Conservation (phyloP, 2,329 filamentous ascomycete species). For the Metarhizium album region DNA sequence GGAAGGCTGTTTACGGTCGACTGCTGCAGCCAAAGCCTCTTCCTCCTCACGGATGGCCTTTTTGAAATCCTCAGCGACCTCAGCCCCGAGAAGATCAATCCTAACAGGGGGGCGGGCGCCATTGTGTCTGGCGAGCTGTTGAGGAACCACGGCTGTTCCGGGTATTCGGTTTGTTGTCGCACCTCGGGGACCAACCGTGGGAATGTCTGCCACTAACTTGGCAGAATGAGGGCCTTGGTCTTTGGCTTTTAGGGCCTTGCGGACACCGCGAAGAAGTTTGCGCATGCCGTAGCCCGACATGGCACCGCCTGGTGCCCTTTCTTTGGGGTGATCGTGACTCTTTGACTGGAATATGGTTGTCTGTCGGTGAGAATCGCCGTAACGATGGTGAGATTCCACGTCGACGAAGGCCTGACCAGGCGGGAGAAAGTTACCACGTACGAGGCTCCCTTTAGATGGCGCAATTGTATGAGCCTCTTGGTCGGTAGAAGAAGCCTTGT, state of each 20-base stretch:
- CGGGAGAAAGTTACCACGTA: constrained; percentile 75
- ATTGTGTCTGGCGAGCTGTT: constrained; percentile 33
- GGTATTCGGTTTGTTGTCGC: constrained; percentile 48
- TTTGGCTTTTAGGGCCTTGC: constrained; percentile 63
- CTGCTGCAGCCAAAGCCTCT: constrained; percentile 10
- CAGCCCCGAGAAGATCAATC: constrained; percentile 74
- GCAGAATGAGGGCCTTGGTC: constrained; percentile 31
- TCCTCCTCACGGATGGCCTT: constrained; percentile 63
- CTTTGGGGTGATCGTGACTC: constrained; percentile 29
- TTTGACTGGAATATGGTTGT: constrained; percentile 41
- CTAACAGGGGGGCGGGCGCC: constrained; percentile 46
- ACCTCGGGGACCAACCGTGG: constrained; percentile 38
- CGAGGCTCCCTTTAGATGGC: constrained; percentile 70
- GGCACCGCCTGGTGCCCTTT: constrained; percentile 40
- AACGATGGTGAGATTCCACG: constrained; percentile 41
- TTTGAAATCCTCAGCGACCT: constrained; percentile 68
- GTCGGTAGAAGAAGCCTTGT: constrained; percentile 41
- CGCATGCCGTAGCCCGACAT: constrained; percentile 69
- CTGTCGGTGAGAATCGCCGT: constrained; percentile 34
- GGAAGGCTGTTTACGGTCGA: constrained; percentile 23
- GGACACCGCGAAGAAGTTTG: constrained; percentile 76
- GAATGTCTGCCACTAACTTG: constrained; percentile 38
- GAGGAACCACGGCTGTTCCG: constrained; percentile 49
- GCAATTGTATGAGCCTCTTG: constrained; percentile 49
- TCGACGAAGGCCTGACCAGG: constrained; percentile 76